A percentile compares a stretch with the other conserved stretches of the same genome.
Conservation (phyloP, 2,329 filamentous ascomycete species). For the Ceratocystiopsis minuta region DNA sequence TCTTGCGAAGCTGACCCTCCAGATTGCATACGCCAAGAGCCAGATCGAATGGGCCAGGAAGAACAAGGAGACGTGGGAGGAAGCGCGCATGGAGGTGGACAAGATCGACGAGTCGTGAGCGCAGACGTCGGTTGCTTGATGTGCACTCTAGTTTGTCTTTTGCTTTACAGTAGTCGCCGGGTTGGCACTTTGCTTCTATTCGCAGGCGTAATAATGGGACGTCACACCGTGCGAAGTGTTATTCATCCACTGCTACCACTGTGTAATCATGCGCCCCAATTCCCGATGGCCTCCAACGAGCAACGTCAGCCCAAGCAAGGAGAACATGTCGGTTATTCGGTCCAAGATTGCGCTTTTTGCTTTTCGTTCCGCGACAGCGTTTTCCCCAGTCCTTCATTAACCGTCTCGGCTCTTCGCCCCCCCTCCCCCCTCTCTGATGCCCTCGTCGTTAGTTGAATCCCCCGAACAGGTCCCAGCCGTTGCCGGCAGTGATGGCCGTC, state of each 20-base stretch:
- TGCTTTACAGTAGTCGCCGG: not conserved
- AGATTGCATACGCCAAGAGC: slow-evolving; percentile 84
- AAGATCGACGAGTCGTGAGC: slow-evolving; percentile 54
- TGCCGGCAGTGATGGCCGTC: not conserved
- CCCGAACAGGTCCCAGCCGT: slow-evolving; percentile 9
- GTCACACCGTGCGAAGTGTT: too few species aligned
- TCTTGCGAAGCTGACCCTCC: slow-evolving; percentile 10
- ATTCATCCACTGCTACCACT: too few species aligned
- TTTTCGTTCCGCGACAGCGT: too few species aligned
- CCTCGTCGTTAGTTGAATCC: slow-evolving; percentile 20
- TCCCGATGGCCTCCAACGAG: too few species aligned
- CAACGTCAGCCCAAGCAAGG: too few species aligned
- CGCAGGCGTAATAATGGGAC: too few species aligned
- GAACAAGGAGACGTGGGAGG: slow-evolving; percentile 81
- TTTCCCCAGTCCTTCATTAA: not conserved
- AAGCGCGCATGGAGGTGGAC: slow-evolving; percentile 68
- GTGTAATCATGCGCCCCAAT: too few species aligned
- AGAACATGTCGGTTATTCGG: too few species aligned
- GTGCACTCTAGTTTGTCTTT: not conserved
- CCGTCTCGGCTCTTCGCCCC: not conserved
- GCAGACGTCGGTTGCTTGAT: not conserved
- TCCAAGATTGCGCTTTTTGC: too few species aligned
- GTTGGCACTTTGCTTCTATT: too few species aligned
- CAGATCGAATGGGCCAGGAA: slow-evolving; percentile 91
- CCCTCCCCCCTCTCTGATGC: slow-evolving; percentile 15